Base-by-base conservation (phyloP, 2,329 filamentous ascomycete species). In the Rhexocercosporidium sp. region DNA sequence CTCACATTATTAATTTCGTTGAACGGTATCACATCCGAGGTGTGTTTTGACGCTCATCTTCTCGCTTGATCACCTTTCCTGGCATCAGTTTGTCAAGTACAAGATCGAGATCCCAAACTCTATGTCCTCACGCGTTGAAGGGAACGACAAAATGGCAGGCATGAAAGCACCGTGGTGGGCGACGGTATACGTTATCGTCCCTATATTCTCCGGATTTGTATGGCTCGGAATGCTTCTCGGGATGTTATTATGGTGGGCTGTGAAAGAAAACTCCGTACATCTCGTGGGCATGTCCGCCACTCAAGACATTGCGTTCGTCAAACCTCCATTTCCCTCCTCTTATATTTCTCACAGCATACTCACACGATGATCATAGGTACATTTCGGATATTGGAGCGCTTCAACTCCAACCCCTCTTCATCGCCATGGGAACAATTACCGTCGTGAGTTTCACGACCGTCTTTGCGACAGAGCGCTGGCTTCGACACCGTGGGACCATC, bases 401-500 rank as follows among this genome's bases (percentile, higher is more conserved):
- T 22, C 78, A 82, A 37, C 84, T 94, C 11, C 91, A 94, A 76
- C 91, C 92, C 2, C 84, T 94, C 69, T 95, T 95, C 82, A 89
- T 95, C 73, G 83, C 89, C 34, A 90, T 91, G 76, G 89, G 86
- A 73, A 81, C 83, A 57, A 80, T 92, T 51, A 93, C 91, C 5
- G 91, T 92, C 29, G 83, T 96, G 53, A 89, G 91, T 67, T 90
- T 98, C 75, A 91, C 96, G 80, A 80, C 92, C 12, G 88, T 90
- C 25, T 96, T 98, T 77, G 79, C 91, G 60, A 81, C 90, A 14
- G 94, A 97, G 81, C 89, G 94, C 70, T 96, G 90, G 88, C 84
- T 97, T 56, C 90, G 94, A 60, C 94, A 97, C 80, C 84, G 83
- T 22, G 92, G 93, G 16, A 89, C 92, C 12, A 85, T 98, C 27